Conservation (phyloP, 2,329 filamentous ascomycete genomes). For the Rosellinia necatrix region DNA sequence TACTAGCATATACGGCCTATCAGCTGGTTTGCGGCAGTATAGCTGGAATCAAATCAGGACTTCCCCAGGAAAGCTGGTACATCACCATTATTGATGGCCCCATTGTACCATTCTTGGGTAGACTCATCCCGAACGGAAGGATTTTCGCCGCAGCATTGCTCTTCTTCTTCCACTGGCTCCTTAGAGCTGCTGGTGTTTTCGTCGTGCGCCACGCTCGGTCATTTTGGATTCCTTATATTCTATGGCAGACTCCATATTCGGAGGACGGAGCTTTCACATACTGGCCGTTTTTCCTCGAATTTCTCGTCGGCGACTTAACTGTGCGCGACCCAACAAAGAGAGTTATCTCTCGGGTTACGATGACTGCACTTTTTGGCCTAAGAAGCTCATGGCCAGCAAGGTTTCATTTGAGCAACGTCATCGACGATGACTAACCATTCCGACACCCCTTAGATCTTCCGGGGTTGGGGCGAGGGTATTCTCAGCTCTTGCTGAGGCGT, state of each 20-base stretch:
- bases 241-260: constrained; percentile 29
- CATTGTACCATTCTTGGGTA: constrained; percentile 1
- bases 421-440: constrained; percentile 2
- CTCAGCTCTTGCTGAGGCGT: too few species aligned
- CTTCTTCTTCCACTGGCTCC: constrained; percentile 24
- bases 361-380: constrained; percentile 34
- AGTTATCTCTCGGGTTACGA: constrained; percentile 22
- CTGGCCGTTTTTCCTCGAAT: constrained; percentile 9
- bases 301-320: constrained; percentile 24
- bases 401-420: constrained; percentile 22
- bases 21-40: constrained; percentile 29
- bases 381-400: constrained; percentile 36
- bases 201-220: constrained; percentile 4
- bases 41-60: background rate
- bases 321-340: constrained; percentile 27
- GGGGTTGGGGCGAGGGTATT: too few species aligned
- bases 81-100: background rate
- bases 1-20: constrained; percentile 36
- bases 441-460: too few species aligned
- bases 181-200: constrained; percentile 17
- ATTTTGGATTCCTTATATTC: constrained; percentile 30
- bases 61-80: background rate
- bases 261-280: background rate
- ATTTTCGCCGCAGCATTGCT: constrained; percentile 19
- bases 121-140: constrained; percentile 9